A percentile compares a stretch with the other conserved stretches of the same genome.
Evolutionary conservation across 1,139 yeast genomes (phyloP).

Genomic region (Dujonia santamariae): DNA sequence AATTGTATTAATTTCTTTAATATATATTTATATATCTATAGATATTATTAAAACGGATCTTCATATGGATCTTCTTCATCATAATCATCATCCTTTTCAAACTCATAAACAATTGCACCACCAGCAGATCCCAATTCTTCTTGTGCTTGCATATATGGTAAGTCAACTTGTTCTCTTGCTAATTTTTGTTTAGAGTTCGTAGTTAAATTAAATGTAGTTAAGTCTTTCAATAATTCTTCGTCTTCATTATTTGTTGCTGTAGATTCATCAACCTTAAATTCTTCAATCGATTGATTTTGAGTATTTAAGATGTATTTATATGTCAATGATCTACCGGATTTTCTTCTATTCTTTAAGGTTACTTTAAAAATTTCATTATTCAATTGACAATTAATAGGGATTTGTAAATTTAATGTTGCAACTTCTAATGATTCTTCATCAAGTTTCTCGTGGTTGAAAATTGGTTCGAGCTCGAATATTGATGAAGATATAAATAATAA

Average conservation of each 20-base stretch:
- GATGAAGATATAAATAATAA: conserved; percentile 71
- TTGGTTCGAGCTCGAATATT: conserved; percentile 57
- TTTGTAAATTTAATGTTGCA: conserved; percentile 26
- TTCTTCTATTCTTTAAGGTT: conserved; percentile 64
- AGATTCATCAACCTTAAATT: conserved; percentile 23
- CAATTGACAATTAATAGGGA: conserved; percentile 41
- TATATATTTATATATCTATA: neutral
- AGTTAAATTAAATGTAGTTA: conserved; percentile 84
- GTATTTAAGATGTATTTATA: conserved; percentile 56
- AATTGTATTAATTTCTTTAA: neutral
- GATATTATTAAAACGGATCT: conserved; percentile 87
- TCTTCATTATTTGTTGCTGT: conserved; percentile 30
- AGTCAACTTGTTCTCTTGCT: conserved; percentile 80
- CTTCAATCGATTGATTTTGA: conserved; percentile 46
- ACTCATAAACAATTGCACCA: conserved; percentile 88
- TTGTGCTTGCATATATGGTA: conserved; percentile 90
- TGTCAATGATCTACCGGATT: conserved; percentile 74
- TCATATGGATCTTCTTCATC: conserved; percentile 98
- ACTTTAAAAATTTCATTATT: conserved; percentile 48
- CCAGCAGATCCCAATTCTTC: conserved; percentile 70
- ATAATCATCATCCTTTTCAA: conserved; percentile 80
- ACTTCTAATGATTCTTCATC: conserved; percentile 52
- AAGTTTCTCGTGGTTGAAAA: conserved; percentile 14
- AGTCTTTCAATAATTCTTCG: conserved; percentile 54
- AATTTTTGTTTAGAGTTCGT: conserved; percentile 71